These are phyloP conservation scores for Talaromyces stipitatus DNA, from an alignment of 495 filamentous ascomycete species.

Conservation along the genomic window DNA sequence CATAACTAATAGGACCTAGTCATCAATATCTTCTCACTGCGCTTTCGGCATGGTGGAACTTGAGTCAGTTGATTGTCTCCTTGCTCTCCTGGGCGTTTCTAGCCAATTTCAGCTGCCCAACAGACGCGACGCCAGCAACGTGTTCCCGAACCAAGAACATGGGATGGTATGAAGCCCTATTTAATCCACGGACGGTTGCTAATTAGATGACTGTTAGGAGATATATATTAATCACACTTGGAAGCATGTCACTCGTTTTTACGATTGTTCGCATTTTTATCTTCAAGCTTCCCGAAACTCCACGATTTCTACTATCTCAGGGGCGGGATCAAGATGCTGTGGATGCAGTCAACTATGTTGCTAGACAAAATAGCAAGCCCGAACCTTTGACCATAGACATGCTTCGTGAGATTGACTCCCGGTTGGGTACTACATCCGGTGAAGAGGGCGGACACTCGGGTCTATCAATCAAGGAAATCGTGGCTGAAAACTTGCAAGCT, in stretches of 20 bases:
- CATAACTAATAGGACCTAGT: too few relatives aligned
- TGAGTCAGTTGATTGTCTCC: constrained; percentile 24
- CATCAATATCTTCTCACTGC: constrained; percentile 25
- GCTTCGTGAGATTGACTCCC: constrained; percentile 25
- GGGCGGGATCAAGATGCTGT: constrained; percentile 24
- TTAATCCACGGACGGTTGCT: too few relatives aligned
- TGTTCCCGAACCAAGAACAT: constrained; percentile 22
- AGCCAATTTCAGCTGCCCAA: constrained; percentile 25
- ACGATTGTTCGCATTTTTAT: constrained; percentile 22
- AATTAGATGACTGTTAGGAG: too few relatives aligned
- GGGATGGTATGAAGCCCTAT: constrained; percentile 26
- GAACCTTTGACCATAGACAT: constrained; percentile 22
- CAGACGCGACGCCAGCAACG: constrained; percentile 17
- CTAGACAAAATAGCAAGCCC: constrained; percentile 19
- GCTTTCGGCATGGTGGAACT: constrained; percentile 27
- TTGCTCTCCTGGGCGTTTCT: constrained; percentile 27
- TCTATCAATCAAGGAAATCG: constrained; percentile 16
- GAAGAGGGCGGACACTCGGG: too few relatives aligned
- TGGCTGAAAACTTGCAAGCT: constrained; percentile 22
- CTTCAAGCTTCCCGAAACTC: constrained; percentile 27
- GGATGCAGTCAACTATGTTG: constrained; percentile 23
- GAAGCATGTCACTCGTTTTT: constrained; percentile 18
- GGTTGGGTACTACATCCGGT: too few relatives aligned
- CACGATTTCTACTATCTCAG: constrained; percentile 24
- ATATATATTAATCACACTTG: constrained; percentile 26